A percentile compares a stretch with the other conserved stretches of the same genome.
These are phyloP conservation scores for Fomitopsis serialis DNA, from an alignment of 768 basidiomycete genomes.

Conservation along the genomic window DNA sequence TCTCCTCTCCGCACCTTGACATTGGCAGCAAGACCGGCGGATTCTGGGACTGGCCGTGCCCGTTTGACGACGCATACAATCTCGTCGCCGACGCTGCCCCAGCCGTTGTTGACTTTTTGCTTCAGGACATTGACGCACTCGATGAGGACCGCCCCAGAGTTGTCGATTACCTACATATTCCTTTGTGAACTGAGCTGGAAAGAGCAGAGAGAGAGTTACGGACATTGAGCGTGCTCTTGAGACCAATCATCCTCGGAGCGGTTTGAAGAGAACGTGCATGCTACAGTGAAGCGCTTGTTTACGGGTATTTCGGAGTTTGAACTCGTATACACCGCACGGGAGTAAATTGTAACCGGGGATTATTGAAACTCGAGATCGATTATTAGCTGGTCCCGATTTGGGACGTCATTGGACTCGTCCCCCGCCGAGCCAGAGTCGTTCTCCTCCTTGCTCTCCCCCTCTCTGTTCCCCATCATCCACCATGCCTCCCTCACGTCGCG, in stretches of 20 bases:
- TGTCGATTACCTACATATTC: slow-evolving; percentile 81
- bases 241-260: slow-evolving; percentile 72
- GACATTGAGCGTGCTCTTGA: slow-evolving; percentile 88
- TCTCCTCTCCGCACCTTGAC: slow-evolving; percentile 92
- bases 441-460: slow-evolving; percentile 1
- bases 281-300: not conserved
- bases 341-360: not conserved
- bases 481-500: slow-evolving; percentile 71
- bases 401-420: slow-evolving; percentile 2
- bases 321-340: too few relatives aligned
- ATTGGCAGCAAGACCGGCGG: slow-evolving; percentile 62
- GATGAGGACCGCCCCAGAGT: slow-evolving; percentile 89
- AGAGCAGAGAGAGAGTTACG: slow-evolving; percentile 17
- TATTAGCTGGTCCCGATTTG: slow-evolving; percentile 1
- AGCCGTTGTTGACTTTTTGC: slow-evolving; percentile 92
- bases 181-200: not conserved
- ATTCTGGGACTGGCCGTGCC: slow-evolving; percentile 75
- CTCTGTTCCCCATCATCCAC: slow-evolving; percentile 4
- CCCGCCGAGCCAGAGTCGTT: not conserved
- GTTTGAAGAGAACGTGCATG: not conserved
- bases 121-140: slow-evolving; percentile 97
- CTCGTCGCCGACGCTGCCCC: slow-evolving; percentile 91
- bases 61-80: slow-evolving; percentile 93
- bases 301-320: too few relatives aligned
- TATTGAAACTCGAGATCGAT: slow-evolving; percentile 1